Conservation (phyloP, 441 rosid genomes). For the Corymbia citriodora region DNA sequence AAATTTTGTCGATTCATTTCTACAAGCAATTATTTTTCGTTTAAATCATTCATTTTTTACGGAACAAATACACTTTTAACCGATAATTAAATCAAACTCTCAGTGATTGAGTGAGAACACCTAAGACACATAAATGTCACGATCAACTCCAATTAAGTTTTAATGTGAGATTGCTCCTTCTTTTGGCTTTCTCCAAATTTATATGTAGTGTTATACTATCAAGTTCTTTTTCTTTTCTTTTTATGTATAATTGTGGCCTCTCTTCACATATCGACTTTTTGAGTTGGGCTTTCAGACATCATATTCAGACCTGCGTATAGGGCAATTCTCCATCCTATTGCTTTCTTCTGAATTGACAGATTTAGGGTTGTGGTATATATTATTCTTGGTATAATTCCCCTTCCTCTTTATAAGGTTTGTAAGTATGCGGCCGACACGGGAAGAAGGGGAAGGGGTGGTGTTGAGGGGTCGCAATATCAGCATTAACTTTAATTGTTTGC, state of each 20-base stretch:
- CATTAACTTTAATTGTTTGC: background rate
- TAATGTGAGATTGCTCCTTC: background rate
- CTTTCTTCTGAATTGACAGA: background rate
- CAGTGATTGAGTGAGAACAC: background rate
- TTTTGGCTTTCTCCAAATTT: background rate
- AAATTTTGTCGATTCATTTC: fast-evolving
- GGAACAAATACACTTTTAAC: fast-evolving
- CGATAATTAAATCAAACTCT: background rate
- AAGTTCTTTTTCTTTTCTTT: background rate
- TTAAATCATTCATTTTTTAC: background rate
- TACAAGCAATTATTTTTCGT: fast-evolving
- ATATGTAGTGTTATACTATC: background rate
- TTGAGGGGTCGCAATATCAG: background rate
- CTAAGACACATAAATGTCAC: background rate
- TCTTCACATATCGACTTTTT: background rate
- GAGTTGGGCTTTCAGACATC: background rate
- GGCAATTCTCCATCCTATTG: background rate
- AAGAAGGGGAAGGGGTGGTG: background rate
- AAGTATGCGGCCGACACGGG: background rate
- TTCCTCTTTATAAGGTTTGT: background rate
- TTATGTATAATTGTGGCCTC: background rate
- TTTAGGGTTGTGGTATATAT: background rate
- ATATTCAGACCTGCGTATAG: background rate
- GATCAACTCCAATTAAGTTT: background rate
- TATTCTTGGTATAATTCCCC: background rate